These are phyloP conservation scores for Geranium brycei DNA, from an alignment of 345 rosid species.

Conservation along the genomic window DNA sequence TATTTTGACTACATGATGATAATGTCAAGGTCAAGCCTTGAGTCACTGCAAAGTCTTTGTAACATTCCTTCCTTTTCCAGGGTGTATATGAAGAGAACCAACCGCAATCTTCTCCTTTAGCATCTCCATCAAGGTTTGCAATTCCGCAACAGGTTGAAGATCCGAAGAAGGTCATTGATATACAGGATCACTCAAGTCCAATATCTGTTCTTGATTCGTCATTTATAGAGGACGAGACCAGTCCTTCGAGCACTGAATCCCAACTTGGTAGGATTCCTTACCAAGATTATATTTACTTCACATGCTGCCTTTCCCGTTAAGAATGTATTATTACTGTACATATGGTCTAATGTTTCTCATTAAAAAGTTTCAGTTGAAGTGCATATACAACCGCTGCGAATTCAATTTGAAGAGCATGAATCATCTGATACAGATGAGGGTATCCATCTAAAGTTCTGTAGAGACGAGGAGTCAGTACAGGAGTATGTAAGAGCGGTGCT, in stretches of 20 bases:
- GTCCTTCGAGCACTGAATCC: constrained; percentile 42
- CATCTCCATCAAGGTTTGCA: constrained; percentile 33
- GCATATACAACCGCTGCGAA: constrained; percentile 37
- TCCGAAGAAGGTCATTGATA: constrained; percentile 30
- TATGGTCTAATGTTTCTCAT: not conserved
- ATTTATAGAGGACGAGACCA: constrained; percentile 50
- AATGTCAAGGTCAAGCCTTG: not conserved
- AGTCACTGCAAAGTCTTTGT: not conserved
- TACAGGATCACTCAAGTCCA: constrained; percentile 62
- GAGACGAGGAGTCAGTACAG: constrained; percentile 30
- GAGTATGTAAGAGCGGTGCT: constrained; percentile 46
- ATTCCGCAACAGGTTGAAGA: constrained; percentile 26
- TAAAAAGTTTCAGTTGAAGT: constrained; percentile 37
- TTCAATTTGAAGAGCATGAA: constrained; percentile 51
- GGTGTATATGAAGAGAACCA: constrained; percentile 22
- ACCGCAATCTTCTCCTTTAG: constrained; percentile 28
- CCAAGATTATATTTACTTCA: not conserved
- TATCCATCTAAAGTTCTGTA: constrained; percentile 22
- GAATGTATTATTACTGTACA: not conserved
- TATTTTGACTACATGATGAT: not conserved
- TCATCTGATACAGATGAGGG: constrained; percentile 19
- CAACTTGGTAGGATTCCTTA: constrained; percentile 38
- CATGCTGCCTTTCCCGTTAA: not conserved
- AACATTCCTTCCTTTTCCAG: constrained; percentile 23
- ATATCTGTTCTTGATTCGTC: constrained; percentile 78